Percentiles rank a stretch among this genome's conserved stretches.
These are phyloP conservation scores for Inosperma sp. DNA, from an alignment of 768 basidiomycete genomes.

Conservation along the genomic window DNA sequence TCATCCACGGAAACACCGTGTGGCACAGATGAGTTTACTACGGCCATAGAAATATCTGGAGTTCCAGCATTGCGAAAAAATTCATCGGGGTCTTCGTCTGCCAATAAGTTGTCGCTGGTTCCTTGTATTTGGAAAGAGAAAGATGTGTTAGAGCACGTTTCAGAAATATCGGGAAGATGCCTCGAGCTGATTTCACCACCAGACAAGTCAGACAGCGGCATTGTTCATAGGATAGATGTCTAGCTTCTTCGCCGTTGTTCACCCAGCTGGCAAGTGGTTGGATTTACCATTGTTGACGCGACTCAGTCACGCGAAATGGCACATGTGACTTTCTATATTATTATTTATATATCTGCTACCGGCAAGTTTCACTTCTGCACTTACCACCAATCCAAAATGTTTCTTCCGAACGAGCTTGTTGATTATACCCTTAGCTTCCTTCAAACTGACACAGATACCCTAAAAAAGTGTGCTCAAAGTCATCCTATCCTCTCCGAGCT, in stretches of 20 bases:
- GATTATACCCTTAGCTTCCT: too few relatives aligned
- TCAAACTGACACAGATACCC: not conserved
- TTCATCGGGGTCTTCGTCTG: constrained; percentile 39
- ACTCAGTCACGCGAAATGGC: too few relatives aligned
- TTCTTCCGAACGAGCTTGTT: too few relatives aligned
- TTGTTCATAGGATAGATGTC: not conserved
- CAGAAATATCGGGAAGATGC: constrained; percentile 42
- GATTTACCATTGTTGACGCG: too few relatives aligned
- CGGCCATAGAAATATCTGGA: constrained; percentile 33
- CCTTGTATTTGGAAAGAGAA: constrained; percentile 48
- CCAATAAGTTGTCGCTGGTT: constrained; percentile 44
- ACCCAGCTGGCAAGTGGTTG: too few relatives aligned
- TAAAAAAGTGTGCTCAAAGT: not conserved
- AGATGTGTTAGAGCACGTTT: constrained; percentile 32
- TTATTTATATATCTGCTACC: too few relatives aligned
- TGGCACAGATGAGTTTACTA: constrained; percentile 22
- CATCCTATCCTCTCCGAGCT: not conserved
- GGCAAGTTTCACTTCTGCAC: too few relatives aligned
- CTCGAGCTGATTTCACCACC: constrained; percentile 40
- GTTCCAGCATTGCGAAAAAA: constrained; percentile 37
- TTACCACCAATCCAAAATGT: too few relatives aligned
- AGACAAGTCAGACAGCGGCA: constrained; percentile 10
- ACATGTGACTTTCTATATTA: too few relatives aligned
- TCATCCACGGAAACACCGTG: constrained; percentile 33
- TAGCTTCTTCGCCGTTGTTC: too few relatives aligned